A percentile compares a stretch with the other conserved stretches of the same genome.
These are phyloP conservation scores for Cyberlindnera japonica DNA, from an alignment of 805 yeast genomes.

Conservation along the genomic window DNA sequence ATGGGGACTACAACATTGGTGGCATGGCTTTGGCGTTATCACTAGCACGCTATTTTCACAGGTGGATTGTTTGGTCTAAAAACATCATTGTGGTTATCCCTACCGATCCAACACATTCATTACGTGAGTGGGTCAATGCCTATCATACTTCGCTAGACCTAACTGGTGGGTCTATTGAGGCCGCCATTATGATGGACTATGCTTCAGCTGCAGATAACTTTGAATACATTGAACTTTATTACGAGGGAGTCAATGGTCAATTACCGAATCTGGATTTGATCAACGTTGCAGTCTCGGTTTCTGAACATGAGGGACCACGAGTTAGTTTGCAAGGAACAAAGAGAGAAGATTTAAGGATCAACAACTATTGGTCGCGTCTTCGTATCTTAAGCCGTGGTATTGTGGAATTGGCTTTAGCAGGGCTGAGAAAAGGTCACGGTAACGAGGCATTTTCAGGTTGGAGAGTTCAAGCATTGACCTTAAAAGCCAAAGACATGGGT, in stretches of 20 bases:
- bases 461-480: constrained; percentile 87
- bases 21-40: constrained; percentile 74
- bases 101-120: constrained; percentile 59
- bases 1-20: constrained; percentile 65
- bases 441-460: constrained; percentile 94
- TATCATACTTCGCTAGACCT: constrained; percentile 80
- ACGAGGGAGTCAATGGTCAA: constrained; percentile 93
- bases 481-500: constrained; percentile 73
- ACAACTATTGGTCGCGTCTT: constrained; percentile 53
- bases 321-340: constrained; percentile 63
- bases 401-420: constrained; percentile 65
- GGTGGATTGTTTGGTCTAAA: constrained; percentile 94
- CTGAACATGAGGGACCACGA: constrained; percentile 72
- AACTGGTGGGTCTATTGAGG: constrained; percentile 92
- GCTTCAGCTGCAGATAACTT: constrained; percentile 63
- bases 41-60: constrained; percentile 71
- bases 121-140: constrained; percentile 89
- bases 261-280: constrained; percentile 89
- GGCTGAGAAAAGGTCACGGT: constrained; percentile 59
- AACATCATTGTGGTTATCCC: constrained; percentile 86
- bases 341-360: constrained; percentile 40
- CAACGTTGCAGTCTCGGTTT: constrained; percentile 72
- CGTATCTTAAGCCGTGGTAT: constrained; percentile 61
- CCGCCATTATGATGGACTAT: constrained; percentile 82
- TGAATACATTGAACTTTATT: constrained; percentile 68